phyloP scores from a whole-genome alignment of 2,329 filamentous ascomycete genomes.

The Beauveria sp. region DNA sequence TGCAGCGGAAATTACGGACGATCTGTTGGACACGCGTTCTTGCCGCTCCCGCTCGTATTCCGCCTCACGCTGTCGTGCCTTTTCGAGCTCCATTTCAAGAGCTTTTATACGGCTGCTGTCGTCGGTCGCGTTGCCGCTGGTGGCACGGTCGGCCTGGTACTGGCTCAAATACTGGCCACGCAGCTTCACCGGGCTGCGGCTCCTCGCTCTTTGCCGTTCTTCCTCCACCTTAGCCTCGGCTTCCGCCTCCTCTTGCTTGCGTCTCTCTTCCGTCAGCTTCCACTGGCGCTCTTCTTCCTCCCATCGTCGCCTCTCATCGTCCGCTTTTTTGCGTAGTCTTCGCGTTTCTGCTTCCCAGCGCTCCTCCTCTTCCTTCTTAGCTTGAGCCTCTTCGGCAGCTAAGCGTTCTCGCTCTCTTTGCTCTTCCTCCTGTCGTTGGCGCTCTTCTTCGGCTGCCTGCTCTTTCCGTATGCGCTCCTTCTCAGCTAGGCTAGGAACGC shows the following conservation, averaged over 20 bases:
- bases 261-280: conserved; percentile 67
- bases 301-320: conserved; percentile 66
- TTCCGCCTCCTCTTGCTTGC: conserved; percentile 64
- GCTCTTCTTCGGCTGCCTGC: conserved; percentile 51
- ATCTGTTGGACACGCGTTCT: conserved; percentile 31
- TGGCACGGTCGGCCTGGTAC: conserved; percentile 65
- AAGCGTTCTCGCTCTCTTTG: conserved; percentile 41
- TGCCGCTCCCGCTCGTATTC: conserved; percentile 53
- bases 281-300: conserved; percentile 70
- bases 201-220: conserved; percentile 56
- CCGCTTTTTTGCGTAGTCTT: conserved; percentile 48
- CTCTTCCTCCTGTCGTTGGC: conserved; percentile 46
- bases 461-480: conserved; percentile 65
- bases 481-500: conserved; percentile 73
- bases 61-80: conserved; percentile 54
- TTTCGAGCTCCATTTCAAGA: conserved; percentile 64
- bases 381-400: conserved; percentile 55
- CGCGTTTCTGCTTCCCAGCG: conserved; percentile 59
- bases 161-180: conserved; percentile 81
- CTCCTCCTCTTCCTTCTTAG: conserved; percentile 54
- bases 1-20: background rate
- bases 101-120: conserved; percentile 66
- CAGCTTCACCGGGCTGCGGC: conserved; percentile 59
- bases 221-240: conserved; percentile 59
- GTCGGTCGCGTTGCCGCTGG: conserved; percentile 25